A percentile compares a stretch with the other conserved stretches of the same genome.
Evolutionary conservation across 2,329 filamentous ascomycete species (phyloP).

Genomic region (Magnaporthales sp.): DNA sequence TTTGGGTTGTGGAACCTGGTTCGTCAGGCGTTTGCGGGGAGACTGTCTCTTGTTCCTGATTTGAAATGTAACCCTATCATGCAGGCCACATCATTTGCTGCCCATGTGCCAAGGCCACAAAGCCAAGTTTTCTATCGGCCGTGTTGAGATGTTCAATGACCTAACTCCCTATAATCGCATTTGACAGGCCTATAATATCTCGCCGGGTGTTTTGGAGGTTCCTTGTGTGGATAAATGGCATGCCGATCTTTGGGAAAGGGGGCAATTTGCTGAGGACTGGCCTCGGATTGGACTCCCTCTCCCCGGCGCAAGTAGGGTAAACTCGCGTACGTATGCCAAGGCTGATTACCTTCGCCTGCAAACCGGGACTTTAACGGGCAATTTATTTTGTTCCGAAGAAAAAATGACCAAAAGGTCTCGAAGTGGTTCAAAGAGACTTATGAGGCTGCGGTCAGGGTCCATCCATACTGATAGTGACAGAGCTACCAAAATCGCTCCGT

Average conservation of each 20-base stretch:
- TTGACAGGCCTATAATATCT: not conserved
- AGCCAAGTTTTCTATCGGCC: not conserved
- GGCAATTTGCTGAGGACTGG: not conserved
- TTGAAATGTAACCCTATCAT: not conserved
- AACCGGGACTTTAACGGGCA: not conserved
- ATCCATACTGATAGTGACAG: not conserved
- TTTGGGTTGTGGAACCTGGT: not conserved
- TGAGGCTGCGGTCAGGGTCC: not conserved
- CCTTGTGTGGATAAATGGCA: not conserved
- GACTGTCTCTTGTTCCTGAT: conserved; percentile 1
- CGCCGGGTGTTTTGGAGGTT: not conserved
- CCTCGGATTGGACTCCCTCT: not conserved
- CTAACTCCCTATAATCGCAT: not conserved
- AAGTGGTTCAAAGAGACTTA: not conserved
- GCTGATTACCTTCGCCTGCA: not conserved
- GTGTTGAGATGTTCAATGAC: not conserved
- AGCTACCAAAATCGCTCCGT: not conserved
- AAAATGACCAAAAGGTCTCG: not conserved
- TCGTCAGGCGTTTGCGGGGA: not conserved
- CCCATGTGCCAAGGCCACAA: not conserved
- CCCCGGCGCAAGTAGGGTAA: not conserved
- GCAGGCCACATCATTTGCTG: not conserved
- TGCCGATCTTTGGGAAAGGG: not conserved
- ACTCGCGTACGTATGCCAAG: conserved; percentile 1
- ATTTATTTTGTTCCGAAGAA: not conserved